Percentiles rank a stretch among this genome's conserved stretches.
These are phyloP conservation scores for Puccinia polysora DNA, from an alignment of 1,284 basidiomycete genomes.

Conservation along the genomic window DNA sequence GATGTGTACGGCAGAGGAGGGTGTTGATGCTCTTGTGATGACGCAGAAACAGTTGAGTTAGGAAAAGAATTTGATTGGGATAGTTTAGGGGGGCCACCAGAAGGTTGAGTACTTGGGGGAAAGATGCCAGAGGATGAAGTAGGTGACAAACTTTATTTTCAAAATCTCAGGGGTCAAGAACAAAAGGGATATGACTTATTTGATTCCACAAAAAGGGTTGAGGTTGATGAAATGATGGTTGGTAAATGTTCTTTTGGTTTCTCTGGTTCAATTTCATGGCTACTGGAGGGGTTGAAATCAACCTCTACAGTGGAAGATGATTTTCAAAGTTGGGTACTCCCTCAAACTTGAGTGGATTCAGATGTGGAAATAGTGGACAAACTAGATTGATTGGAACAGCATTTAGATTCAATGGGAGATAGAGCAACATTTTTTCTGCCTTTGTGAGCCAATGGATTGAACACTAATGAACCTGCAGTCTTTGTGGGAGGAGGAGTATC, in stretches of 20 bases:
- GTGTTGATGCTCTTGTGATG: not conserved
- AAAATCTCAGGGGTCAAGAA: not conserved
- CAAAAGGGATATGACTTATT: no score
- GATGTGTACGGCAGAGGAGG: not conserved
- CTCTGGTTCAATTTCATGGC: not conserved
- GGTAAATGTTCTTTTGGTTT: no score
- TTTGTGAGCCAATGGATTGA: no score
- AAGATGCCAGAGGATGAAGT: no score
- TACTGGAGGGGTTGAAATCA: not conserved
- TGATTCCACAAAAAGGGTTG: not conserved
- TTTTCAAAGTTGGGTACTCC: no score
- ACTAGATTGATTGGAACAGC: not conserved
- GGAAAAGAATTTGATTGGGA: not conserved
- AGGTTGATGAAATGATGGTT: not conserved
- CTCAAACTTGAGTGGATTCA: not conserved
- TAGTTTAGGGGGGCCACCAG: no score
- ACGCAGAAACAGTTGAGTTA: not conserved
- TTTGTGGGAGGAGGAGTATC: not conserved
- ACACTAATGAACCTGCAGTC: no score
- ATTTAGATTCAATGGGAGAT: not conserved
- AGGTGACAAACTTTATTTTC: not conserved
- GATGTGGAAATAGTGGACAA: not conserved
- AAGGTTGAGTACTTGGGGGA: no score
- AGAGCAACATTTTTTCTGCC: no score
- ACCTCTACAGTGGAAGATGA: not conserved